Evolutionary conservation across 192 early-diverging fungal genomes (phyloP).

Genomic region (Thamnidium elegans): DNA sequence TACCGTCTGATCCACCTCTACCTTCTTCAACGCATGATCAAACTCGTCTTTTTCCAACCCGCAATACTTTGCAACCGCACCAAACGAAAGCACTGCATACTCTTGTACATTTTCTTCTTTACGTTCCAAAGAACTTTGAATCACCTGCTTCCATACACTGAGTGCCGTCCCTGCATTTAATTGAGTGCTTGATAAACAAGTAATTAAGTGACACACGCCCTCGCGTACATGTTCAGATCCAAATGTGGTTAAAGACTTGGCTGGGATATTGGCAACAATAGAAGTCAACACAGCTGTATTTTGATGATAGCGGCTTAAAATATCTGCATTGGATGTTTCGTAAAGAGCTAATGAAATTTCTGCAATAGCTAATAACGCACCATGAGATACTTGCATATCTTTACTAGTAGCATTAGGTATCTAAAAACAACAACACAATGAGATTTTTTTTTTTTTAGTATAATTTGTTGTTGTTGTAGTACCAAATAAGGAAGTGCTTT

Average conservation of each 20-base stretch:
- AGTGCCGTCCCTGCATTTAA: constrained; percentile 34
- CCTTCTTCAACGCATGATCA: constrained; percentile 32
- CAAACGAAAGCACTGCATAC: constrained; percentile 47
- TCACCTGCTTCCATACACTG: constrained; percentile 49
- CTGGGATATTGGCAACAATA: constrained; percentile 39
- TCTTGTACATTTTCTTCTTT: constrained; percentile 65
- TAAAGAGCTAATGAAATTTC: constrained; percentile 56
- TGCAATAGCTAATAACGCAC: constrained; percentile 55
- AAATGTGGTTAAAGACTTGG: constrained; percentile 50
- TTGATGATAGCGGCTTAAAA: neutral
- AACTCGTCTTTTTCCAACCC: constrained; percentile 40
- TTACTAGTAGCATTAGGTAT: constrained; percentile 38
- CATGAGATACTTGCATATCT: constrained; percentile 59
- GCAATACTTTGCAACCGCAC: constrained; percentile 39
- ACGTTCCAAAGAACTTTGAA: constrained; percentile 55
- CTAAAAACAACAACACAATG: constrained; percentile 26
- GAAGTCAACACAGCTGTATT: constrained; percentile 28
- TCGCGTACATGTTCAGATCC: constrained; percentile 58
- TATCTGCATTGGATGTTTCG: neutral
- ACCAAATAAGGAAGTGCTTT: constrained; percentile 60
- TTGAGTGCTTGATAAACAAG: constrained; percentile 42
- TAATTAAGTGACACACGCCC: constrained; percentile 49
- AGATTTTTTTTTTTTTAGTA: neutral
- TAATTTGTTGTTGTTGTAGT: neutral
- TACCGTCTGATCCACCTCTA: constrained; percentile 33